phyloP scores from a whole-genome alignment of 2,329 filamentous ascomycete species.

The Aspergillus sojae region DNA sequence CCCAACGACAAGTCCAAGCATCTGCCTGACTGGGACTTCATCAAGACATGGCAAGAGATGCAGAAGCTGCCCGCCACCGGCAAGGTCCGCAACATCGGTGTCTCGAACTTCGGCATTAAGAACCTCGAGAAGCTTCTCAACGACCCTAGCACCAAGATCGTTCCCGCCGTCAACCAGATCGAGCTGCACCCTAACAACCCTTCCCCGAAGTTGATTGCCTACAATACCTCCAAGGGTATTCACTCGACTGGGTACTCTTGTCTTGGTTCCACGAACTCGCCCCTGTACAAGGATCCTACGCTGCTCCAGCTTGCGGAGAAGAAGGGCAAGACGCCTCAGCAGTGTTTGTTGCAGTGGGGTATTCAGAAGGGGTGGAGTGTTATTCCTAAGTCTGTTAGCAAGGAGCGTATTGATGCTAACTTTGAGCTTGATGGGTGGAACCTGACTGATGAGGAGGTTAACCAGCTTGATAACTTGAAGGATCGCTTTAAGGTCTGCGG shows the following conservation, averaged over 20 bases:
- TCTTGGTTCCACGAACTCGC: constrained; percentile 57
- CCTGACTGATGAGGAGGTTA: constrained; percentile 72
- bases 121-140: constrained; percentile 77
- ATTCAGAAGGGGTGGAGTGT: constrained; percentile 79
- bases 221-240: constrained; percentile 56
- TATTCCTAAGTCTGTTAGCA: constrained; percentile 81
- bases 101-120: constrained; percentile 82
- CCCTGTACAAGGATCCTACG: constrained; percentile 57
- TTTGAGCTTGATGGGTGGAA: constrained; percentile 75
- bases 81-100: constrained; percentile 78
- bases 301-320: constrained; percentile 58
- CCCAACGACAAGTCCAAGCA: constrained; percentile 59
- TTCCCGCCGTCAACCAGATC: constrained; percentile 57
- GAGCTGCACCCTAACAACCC: constrained; percentile 68
- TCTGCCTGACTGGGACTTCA: constrained; percentile 76
- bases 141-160: constrained; percentile 59
- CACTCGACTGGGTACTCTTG: constrained; percentile 60
- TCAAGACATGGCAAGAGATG: constrained; percentile 68
- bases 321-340: constrained; percentile 58
- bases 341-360: constrained; percentile 69
- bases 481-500: constrained; percentile 83
- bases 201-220: constrained; percentile 60
- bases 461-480: constrained; percentile 66
- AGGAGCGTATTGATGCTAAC: constrained; percentile 74
- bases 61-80: constrained; percentile 50